These are phyloP conservation scores for Torrubiella hemipterigena DNA, from an alignment of 2,329 filamentous ascomycete genomes.

Conservation along the genomic window DNA sequence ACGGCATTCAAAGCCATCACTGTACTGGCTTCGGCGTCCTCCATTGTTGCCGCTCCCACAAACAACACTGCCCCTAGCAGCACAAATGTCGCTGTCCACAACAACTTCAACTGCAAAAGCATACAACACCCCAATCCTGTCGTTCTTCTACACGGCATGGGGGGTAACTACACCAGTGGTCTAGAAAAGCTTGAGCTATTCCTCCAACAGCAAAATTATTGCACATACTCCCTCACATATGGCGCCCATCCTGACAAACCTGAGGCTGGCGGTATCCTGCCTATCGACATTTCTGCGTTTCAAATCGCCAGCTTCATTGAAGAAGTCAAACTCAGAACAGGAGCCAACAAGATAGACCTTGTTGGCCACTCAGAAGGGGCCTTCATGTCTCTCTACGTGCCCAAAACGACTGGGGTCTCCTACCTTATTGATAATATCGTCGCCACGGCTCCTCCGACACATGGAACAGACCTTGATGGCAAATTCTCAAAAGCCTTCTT, in stretches of 20 bases:
- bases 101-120: too few species aligned
- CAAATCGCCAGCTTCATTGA: conserved; percentile 9
- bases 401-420: conserved; percentile 7
- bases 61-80: too few species aligned
- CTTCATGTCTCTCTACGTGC: conserved; percentile 9
- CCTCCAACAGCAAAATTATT: conserved; percentile 7
- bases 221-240: conserved; percentile 10
- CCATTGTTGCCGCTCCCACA: too few species aligned
- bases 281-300: conserved; percentile 7
- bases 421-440: conserved; percentile 8
- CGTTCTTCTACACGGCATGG: conserved; percentile 10
- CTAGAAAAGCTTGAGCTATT: conserved; percentile 7
- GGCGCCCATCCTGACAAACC: conserved; percentile 7
- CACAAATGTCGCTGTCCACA: too few species aligned
- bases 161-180: conserved; percentile 4
- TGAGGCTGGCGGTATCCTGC: conserved; percentile 8
- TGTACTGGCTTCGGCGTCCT: too few species aligned
- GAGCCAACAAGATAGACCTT: conserved; percentile 8
- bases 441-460: conserved; percentile 7
- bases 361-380: conserved; percentile 11
- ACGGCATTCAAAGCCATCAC: too few species aligned
- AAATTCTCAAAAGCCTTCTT: neutral
- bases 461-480: conserved; percentile 9
- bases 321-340: conserved; percentile 7
- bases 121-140: conserved; percentile 10